Percentiles rank a stretch among this genome's conserved stretches.
Conservation (phyloP, 2,329 filamentous ascomycete genomes). For the Colletotrichum costaricense region DNA sequence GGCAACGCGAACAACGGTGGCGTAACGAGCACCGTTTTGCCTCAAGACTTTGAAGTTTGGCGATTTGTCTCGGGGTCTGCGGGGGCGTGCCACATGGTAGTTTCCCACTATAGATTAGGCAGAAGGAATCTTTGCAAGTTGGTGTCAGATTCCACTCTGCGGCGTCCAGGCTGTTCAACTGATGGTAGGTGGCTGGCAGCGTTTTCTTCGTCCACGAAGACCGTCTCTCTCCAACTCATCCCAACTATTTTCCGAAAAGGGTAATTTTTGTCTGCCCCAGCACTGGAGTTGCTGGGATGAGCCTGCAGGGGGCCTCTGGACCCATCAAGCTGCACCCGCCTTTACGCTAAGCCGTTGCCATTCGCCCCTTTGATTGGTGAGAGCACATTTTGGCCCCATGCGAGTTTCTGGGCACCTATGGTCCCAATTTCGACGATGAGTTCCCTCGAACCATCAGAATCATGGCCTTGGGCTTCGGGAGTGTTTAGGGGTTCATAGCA, state of each 20-base stretch:
- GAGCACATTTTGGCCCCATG: background rate
- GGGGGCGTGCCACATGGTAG: background rate
- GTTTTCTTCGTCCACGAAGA: background rate
- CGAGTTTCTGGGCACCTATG: background rate
- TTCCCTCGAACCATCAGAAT: background rate
- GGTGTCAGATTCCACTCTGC: background rate
- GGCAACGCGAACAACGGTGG: background rate
- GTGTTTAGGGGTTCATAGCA: background rate
- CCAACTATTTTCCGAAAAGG: slow-evolving; percentile 30
- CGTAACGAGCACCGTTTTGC: background rate
- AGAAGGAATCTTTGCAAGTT: slow-evolving; percentile 25
- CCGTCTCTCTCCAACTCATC: background rate
- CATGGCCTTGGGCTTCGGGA: background rate
- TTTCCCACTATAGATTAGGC: slow-evolving; percentile 16
- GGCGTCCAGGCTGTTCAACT: background rate
- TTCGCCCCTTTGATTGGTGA: slow-evolving; percentile 23
- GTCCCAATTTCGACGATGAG: background rate
- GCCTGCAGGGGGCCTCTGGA: slow-evolving; percentile 1
- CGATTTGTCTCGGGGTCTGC: background rate
- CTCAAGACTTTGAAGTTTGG: background rate
- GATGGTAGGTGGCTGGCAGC: background rate
- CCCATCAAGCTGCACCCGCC: slow-evolving; percentile 6
- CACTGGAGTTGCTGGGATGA: slow-evolving; percentile 2
- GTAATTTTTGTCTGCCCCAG: slow-evolving; percentile 17
- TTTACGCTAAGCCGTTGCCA: slow-evolving; percentile 12